Percentiles rank a stretch among this genome's conserved stretches.
Conservation (phyloP, 805 yeast species). For the Saturnispora ahearnii region DNA sequence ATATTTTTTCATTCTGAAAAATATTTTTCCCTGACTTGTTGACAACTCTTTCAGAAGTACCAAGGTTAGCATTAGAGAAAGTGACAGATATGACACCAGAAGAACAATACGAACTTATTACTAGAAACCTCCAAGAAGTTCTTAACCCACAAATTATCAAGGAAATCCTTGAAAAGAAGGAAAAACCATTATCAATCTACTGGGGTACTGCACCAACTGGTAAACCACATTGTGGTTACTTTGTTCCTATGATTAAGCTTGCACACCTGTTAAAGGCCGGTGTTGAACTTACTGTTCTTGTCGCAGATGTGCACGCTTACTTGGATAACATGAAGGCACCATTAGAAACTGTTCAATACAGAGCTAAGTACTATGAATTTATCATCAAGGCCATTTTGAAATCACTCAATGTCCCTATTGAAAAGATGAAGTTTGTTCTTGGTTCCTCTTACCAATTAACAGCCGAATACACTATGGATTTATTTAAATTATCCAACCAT, state of each 20-base stretch:
- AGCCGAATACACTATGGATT: slow-evolving; percentile 76
- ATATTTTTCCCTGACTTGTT: neutral
- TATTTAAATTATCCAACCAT: slow-evolving; percentile 73
- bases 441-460: slow-evolving; percentile 88
- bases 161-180: slow-evolving; percentile 68
- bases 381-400: slow-evolving; percentile 77
- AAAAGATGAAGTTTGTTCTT: slow-evolving; percentile 68
- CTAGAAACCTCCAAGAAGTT: slow-evolving; percentile 85
- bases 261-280: slow-evolving; percentile 96
- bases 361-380: slow-evolving; percentile 84
- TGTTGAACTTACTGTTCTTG: slow-evolving; percentile 80
- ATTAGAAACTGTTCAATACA: slow-evolving; percentile 75
- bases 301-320: slow-evolving; percentile 95
- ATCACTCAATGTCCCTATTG: slow-evolving; percentile 87
- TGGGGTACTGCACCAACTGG: slow-evolving; percentile 99
- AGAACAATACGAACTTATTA: slow-evolving; percentile 65
- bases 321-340: slow-evolving; percentile 98
- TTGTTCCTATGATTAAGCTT: slow-evolving; percentile 93
- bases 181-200: slow-evolving; percentile 78
- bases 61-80: neutral
- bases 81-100: slow-evolving; percentile 38
- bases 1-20: neutral
- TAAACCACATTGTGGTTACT: slow-evolving; percentile 96
- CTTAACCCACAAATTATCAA: slow-evolving; percentile 82
- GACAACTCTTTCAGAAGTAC: neutral